Conservation (phyloP, 148 eudicot species). For the Tetragonia tetragonoides region DNA sequence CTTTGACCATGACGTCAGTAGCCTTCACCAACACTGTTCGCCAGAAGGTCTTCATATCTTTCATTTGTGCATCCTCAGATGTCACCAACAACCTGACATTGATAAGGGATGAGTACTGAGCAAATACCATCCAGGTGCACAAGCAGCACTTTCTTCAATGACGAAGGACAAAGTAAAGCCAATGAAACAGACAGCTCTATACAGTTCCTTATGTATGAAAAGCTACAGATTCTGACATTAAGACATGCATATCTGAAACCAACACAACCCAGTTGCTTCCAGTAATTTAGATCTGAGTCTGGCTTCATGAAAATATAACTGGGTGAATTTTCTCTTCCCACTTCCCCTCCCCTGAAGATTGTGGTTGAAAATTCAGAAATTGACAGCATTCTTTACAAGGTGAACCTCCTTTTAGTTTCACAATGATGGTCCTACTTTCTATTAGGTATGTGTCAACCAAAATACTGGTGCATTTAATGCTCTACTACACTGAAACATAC, state of each 20-base stretch:
- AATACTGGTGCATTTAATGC: too few relatives aligned
- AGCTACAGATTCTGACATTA: background rate
- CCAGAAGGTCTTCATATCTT: slow-evolving; percentile 53
- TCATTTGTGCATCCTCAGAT: slow-evolving; percentile 62
- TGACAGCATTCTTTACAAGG: background rate
- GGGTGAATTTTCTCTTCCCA: background rate
- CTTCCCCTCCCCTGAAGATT: background rate
- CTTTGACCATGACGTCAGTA: slow-evolving; percentile 51
- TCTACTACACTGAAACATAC: too few relatives aligned
- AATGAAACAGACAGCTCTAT: background rate
- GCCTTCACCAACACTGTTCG: slow-evolving; percentile 48
- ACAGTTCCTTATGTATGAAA: background rate
- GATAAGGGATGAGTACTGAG: slow-evolving; percentile 1
- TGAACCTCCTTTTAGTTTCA: too few relatives aligned
- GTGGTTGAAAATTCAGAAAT: background rate
- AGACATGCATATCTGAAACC: background rate
- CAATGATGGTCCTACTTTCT: too few relatives aligned
- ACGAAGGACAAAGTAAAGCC: background rate
- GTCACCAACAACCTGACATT: slow-evolving; percentile 48
- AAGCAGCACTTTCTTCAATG: background rate
- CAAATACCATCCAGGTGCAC: background rate
- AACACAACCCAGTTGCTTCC: background rate
- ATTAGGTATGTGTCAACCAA: too few relatives aligned
- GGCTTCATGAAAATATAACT: background rate
- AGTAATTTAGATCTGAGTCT: background rate